Base-by-base conservation (phyloP, 2,329 filamentous ascomycete species). In the Hymenoscyphus salicellus region DNA sequence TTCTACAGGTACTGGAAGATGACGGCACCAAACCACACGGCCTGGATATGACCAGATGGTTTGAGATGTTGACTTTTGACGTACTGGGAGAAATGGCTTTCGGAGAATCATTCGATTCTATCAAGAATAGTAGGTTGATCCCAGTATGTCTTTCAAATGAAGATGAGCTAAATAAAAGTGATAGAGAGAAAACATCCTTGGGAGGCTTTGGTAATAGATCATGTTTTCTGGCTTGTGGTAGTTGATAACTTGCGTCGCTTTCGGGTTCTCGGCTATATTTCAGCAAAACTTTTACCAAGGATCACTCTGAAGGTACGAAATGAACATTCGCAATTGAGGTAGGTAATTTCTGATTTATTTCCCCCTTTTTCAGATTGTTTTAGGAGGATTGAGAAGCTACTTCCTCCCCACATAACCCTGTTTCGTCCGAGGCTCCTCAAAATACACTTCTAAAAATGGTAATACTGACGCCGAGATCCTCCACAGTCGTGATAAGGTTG, bases 121-220 rank as follows among this genome's bases (percentile, higher is more conserved):
- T 61, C 5, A 26, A 55, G 30, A 26, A n/a, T 8, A 38, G 32
- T 49, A 58, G 6, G n/a, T 6, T 36, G 26, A 10, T 8, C 11
- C 23, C 14, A 41, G 8, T 3, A n/a, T 20, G 20, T 33, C 8
- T 30, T 36, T 36, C 32, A 8, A 26, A 55, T 1, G 30, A 26
- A 28, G 30, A 17, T 26, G 58, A 20, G 58, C 41, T 46, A 46
- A 60, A 2, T 16, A 17, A 20, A 23, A 2, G 6, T 16, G 1
- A 49, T n/a, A 61, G n/a, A 32, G 56, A 28, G n/a, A 58, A 36
- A 38, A 33, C 56, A 58, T n/a, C 33, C 33, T 14, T 58, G 56
- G 56, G 32, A 32, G 11, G 26, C 14, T 3, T 8, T 23, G 10
- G 2, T 58, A 5, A 6, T 23, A 33, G 30, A 28, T 26, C 11